These are phyloP conservation scores for Amanita inopinata DNA, from an alignment of 768 basidiomycete genomes.

Conservation along the genomic window DNA sequence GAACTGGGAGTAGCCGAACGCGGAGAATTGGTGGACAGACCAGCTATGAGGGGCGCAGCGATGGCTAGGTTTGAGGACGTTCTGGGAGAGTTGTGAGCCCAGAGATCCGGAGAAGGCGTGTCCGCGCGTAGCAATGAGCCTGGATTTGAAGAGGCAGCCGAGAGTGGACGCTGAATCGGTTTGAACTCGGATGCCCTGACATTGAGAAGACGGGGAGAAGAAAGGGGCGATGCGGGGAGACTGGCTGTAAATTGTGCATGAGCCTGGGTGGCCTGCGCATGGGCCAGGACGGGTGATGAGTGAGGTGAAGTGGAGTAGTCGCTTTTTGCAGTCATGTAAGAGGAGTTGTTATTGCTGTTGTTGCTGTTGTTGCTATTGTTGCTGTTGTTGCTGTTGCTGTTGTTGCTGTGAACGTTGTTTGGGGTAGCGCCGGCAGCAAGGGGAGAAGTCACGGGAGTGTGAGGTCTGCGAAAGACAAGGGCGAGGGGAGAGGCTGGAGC, in stretches of 20 bases:
- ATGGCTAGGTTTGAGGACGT: slow-evolving; percentile 83
- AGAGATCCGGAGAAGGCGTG: slow-evolving; percentile 84
- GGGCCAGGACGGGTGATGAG: slow-evolving; percentile 56
- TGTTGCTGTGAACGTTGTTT: too few species aligned
- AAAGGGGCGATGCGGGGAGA: slow-evolving; percentile 75
- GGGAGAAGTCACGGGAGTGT: slow-evolving; percentile 72
- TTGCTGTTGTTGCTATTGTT: too few species aligned
- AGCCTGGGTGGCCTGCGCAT: slow-evolving; percentile 43
- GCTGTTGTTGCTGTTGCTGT: too few species aligned
- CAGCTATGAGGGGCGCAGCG: slow-evolving; percentile 80
- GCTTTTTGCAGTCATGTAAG: slow-evolving; percentile 45
- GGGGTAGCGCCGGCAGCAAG: slow-evolving; percentile 46
- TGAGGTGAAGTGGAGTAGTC: slow-evolving; percentile 43
- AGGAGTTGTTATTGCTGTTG: too few species aligned
- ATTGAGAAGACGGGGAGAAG: slow-evolving; percentile 77
- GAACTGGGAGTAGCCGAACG: slow-evolving; percentile 64
- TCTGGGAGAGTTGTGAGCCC: slow-evolving; percentile 68
- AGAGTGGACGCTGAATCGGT: slow-evolving; percentile 73
- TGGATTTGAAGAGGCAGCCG: slow-evolving; percentile 59
- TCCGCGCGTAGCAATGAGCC: slow-evolving; percentile 53
- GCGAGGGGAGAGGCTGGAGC: slow-evolving; percentile 72
- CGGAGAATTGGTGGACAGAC: slow-evolving; percentile 35
- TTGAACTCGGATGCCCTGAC: slow-evolving; percentile 89
- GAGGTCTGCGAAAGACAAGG: slow-evolving; percentile 65
- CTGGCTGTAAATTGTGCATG: slow-evolving; percentile 66